phyloP scores from a whole-genome alignment of 2,329 filamentous ascomycete genomes.

The Epicoccum sorghinum region DNA sequence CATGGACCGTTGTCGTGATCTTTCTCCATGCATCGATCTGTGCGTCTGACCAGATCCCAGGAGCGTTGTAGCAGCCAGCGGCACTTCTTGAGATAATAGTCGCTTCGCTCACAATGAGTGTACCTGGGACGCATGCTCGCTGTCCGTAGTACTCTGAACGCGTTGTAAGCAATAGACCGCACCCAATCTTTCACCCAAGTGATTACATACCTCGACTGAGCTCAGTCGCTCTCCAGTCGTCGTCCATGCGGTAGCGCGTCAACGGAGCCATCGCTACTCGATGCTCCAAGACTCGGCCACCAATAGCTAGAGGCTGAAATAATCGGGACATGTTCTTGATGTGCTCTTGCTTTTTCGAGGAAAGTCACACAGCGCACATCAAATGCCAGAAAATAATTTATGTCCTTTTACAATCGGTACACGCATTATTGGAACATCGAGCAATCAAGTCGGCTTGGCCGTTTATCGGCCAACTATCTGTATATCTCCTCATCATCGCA shows the following conservation, averaged over 20 bases:
- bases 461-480: too few relatives aligned
- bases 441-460: too few relatives aligned
- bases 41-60: slow-evolving; percentile 60
- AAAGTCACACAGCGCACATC: too few relatives aligned
- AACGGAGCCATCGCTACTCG: slow-evolving; percentile 44
- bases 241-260: slow-evolving; percentile 47
- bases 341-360: neutral
- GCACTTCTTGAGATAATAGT: slow-evolving; percentile 56
- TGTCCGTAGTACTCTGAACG: slow-evolving; percentile 57
- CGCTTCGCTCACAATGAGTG: slow-evolving; percentile 63
- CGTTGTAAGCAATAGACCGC: neutral
- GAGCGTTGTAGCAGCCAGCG: slow-evolving; percentile 55
- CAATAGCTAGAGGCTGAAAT: slow-evolving; percentile 43
- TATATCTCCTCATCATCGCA: too few relatives aligned
- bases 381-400: too few relatives aligned
- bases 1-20: slow-evolving; percentile 65
- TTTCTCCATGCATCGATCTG: slow-evolving; percentile 61
- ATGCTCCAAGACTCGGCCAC: slow-evolving; percentile 34
- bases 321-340: slow-evolving; percentile 24
- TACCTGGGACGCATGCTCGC: slow-evolving; percentile 57
- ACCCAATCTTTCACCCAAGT: too few relatives aligned
- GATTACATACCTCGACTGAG: slow-evolving; percentile 7
- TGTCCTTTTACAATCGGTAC: too few relatives aligned
- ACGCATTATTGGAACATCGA: too few relatives aligned
- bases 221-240: slow-evolving; percentile 52